Conservation (phyloP, 768 basidiomycete genomes). For the Tylopilus sp. region DNA sequence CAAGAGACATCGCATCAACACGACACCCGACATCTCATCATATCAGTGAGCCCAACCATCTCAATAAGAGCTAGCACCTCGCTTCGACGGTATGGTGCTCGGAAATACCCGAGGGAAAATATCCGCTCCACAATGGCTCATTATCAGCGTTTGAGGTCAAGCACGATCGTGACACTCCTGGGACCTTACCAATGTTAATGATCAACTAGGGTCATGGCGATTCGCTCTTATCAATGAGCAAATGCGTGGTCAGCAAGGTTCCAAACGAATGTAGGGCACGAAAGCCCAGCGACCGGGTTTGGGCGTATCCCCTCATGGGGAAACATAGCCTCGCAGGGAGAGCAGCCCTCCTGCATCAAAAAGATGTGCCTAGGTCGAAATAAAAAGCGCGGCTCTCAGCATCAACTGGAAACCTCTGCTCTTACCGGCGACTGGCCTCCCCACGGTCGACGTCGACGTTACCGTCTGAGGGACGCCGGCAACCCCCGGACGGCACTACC, state of each 20-base stretch:
- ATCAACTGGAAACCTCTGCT: not conserved
- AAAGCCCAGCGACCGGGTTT: constrained; percentile 13
- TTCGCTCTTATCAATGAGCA: constrained; percentile 4
- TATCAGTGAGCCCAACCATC: not conserved
- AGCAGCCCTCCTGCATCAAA: constrained; percentile 3
- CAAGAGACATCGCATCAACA: not conserved
- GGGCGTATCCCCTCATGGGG: constrained; percentile 11
- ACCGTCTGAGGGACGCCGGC: constrained; percentile 9
- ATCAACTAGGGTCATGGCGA: constrained; percentile 3
- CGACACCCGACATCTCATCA: not conserved
- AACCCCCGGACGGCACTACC: constrained; percentile 13
- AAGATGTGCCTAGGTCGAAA: constrained; percentile 16
- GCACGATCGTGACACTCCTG: not conserved
- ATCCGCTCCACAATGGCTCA: no score
- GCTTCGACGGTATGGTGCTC: constrained; percentile 10
- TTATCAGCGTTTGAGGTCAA: constrained; percentile 2
- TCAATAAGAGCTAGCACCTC: constrained; percentile 3
- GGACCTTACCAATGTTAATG: not conserved
- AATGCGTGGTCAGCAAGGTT: constrained; percentile 18
- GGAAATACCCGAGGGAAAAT: constrained; percentile 14
- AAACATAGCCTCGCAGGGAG: not conserved
- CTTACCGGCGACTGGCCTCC: not conserved
- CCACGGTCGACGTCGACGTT: constrained; percentile 3
- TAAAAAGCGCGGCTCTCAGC: constrained; percentile 10
- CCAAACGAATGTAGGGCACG: constrained; percentile 12